Conservation (phyloP, 768 basidiomycete species). For the Boletus huronensis region DNA sequence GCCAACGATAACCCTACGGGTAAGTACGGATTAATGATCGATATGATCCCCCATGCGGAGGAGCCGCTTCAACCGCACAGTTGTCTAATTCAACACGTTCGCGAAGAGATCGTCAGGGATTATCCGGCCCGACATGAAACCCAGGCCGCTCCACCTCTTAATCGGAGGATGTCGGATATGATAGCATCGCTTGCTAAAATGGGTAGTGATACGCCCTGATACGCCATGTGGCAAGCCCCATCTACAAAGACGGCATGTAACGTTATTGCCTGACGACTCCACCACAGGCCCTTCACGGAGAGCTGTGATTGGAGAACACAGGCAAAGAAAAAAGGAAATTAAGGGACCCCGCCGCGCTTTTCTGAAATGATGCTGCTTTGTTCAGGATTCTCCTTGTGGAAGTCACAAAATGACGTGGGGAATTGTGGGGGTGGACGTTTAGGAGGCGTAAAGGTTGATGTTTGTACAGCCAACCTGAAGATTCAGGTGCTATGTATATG, state of each 20-base stretch:
- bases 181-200: constrained; percentile 13
- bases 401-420: constrained; percentile 21
- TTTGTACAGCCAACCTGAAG: neutral
- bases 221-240: constrained; percentile 19
- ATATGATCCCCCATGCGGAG: constrained; percentile 21
- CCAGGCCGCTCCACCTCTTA: neutral
- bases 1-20: constrained; percentile 22
- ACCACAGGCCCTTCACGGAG: neutral
- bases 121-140: constrained; percentile 25
- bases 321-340: constrained; percentile 17
- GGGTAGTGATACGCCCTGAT: constrained; percentile 22
- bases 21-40: constrained; percentile 24
- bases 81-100: constrained; percentile 22
- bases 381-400: constrained; percentile 8
- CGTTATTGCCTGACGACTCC: constrained; percentile 13
- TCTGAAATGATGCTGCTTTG: neutral
- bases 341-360: constrained; percentile 8
- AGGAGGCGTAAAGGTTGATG: constrained; percentile 9
- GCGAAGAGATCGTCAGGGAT: constrained; percentile 34
- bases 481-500: neutral
- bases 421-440: constrained; percentile 19
- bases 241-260: constrained; percentile 1
- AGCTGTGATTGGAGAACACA: constrained; percentile 1
- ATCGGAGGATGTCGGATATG: constrained; percentile 28
- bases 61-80: constrained; percentile 9